phyloP scores from a whole-genome alignment of 257 asterid genomes.

The Fraxinus excelsior region DNA sequence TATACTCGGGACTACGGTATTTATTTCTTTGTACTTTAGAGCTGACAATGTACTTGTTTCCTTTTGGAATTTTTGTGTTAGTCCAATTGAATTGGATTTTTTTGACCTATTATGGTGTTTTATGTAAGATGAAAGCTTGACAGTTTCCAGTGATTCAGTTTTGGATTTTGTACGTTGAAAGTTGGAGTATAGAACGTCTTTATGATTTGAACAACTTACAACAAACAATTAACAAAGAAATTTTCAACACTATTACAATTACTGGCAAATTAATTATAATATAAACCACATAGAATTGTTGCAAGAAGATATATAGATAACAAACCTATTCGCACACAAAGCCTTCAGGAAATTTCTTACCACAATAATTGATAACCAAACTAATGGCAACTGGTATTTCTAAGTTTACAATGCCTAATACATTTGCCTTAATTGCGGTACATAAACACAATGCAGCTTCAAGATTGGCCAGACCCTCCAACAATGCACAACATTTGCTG shows the following conservation, averaged over 20 bases:
- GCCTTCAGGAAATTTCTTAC: constrained; percentile 76
- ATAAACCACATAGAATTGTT: background rate
- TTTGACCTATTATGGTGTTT: background rate
- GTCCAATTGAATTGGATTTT: background rate
- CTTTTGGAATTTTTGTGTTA: background rate
- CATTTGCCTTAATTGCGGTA: constrained; percentile 79
- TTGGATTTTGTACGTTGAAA: background rate
- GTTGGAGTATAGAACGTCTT: background rate
- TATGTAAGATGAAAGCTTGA: background rate
- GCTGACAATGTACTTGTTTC: background rate
- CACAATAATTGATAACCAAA: constrained; percentile 68
- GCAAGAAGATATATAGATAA: background rate
- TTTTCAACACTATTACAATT: background rate
- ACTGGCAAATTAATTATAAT: too few species aligned
- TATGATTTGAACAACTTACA: background rate
- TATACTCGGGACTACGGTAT: background rate
- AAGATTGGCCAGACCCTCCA: constrained; percentile 71
- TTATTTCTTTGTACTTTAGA: background rate
- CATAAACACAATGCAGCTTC: constrained; percentile 91
- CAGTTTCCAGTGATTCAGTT: background rate
- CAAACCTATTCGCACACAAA: constrained; percentile 46
- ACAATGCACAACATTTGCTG: constrained; percentile 57
- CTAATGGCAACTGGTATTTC: constrained; percentile 63
- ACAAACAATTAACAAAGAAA: background rate
- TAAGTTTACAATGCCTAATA: constrained; percentile 49